A percentile compares a stretch with the other conserved stretches of the same genome.
Evolutionary conservation across 1,139 yeast species (phyloP).

Genomic region (Candida glucosophila): DNA sequence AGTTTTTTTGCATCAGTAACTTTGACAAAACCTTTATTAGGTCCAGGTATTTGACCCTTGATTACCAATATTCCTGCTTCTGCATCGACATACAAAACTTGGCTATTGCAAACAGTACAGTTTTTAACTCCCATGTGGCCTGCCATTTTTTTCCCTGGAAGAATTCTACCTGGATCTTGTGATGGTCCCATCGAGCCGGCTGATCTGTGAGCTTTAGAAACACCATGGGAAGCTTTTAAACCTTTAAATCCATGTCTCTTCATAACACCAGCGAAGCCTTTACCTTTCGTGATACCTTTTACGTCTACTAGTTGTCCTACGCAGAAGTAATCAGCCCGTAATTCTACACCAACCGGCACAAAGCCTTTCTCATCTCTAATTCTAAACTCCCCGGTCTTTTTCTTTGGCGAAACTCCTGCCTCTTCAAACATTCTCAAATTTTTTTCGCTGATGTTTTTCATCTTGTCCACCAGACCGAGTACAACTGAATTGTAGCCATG

Average conservation of each 20-base stretch:
- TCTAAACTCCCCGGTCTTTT: conserved; percentile 66
- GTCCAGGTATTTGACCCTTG: conserved; percentile 90
- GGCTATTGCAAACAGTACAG: conserved; percentile 68
- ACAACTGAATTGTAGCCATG: conserved; percentile 84
- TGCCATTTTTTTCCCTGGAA: conserved; percentile 98
- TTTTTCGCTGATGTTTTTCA: conserved; percentile 55
- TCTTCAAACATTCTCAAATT: conserved; percentile 72
- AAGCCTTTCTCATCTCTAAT: conserved; percentile 59
- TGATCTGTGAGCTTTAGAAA: conserved; percentile 84
- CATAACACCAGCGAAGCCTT: conserved; percentile 98
- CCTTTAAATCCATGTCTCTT: conserved; percentile 91
- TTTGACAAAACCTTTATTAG: conserved; percentile 66
- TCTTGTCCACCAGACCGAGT: conserved; percentile 75
- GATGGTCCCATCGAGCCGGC: conserved; percentile 98
- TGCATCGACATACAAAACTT: conserved; percentile 72
- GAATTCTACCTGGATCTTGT: conserved; percentile 90
- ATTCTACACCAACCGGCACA: conserved; percentile 68
- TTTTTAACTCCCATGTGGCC: conserved; percentile 86
- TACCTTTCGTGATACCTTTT: conserved; percentile 77
- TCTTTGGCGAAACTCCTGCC: conserved; percentile 82
- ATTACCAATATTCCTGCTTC: conserved; percentile 75
- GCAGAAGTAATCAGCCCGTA: conserved; percentile 77
- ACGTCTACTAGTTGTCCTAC: conserved; percentile 81
- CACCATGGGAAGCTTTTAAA: conserved; percentile 93
- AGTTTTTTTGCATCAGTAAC: conserved; percentile 63